phyloP scores from a whole-genome alignment of 1,284 basidiomycete genomes.

The Marasmius fiardii region DNA sequence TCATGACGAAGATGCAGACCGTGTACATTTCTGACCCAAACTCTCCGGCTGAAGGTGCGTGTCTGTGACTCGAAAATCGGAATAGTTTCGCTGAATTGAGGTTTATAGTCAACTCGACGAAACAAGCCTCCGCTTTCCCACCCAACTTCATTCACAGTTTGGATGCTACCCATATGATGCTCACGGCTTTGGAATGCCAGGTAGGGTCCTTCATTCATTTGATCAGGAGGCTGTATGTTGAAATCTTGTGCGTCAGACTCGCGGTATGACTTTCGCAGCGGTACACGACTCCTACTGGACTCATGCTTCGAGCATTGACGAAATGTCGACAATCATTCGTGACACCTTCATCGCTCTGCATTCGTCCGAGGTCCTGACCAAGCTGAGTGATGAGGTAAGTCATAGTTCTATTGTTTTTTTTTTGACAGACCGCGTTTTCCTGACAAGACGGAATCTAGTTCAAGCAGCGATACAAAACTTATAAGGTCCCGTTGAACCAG shows the following conservation, averaged over 20 bases:
- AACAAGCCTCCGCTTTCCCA: conserved; percentile 85
- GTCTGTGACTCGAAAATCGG: too few relatives aligned
- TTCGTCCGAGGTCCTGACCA: conserved; percentile 76
- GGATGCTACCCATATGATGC: conserved; percentile 98
- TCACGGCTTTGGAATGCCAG: conserved; percentile 90
- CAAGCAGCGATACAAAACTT: conserved; percentile 28
- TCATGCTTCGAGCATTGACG: too few relatives aligned
- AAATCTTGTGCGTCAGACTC: conserved; percentile 40
- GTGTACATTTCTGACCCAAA: conserved; percentile 94
- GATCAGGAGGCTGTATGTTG: neutral
- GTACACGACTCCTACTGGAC: too few relatives aligned
- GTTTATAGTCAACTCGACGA: too few relatives aligned
- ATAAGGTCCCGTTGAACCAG: conserved; percentile 67
- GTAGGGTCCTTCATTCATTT: conserved; percentile 38
- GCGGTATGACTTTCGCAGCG: conserved; percentile 17
- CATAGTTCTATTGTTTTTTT: neutral
- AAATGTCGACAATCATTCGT: too few relatives aligned
- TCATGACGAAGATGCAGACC: conserved; percentile 84
- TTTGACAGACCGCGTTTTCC: neutral
- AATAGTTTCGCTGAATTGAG: too few relatives aligned
- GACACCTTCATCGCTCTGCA: conserved; percentile 82
- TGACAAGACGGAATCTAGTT: neutral
- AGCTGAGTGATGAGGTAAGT: conserved; percentile 57
- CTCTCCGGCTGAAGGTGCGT: conserved; percentile 57
- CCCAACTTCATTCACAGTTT: conserved; percentile 98